Evolutionary conservation across 176 grass and related monocot species (phyloP).

Genomic region (Dendrocalamus sinicus): DNA sequence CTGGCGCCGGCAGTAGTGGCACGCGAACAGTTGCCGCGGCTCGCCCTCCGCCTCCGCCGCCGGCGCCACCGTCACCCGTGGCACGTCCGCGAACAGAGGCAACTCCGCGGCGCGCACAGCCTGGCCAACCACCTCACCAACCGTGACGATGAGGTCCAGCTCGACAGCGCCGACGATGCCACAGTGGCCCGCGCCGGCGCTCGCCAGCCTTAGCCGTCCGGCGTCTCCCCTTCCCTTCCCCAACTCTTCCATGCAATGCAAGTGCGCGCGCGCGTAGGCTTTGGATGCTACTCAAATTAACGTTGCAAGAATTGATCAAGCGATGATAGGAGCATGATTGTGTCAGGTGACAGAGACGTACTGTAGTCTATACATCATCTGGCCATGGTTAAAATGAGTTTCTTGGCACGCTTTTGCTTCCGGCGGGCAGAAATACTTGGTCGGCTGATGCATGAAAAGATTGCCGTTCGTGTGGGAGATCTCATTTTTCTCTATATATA

Average conservation of each 20-base stretch:
- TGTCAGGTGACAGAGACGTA: conserved; percentile 41
- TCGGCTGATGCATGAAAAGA: conserved; percentile 39
- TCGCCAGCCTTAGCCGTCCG: background rate
- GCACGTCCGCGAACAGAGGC: background rate
- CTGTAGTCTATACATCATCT: conserved; percentile 3
- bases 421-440: background rate
- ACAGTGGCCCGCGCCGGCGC: background rate
- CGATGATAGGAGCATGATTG: background rate
- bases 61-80: background rate
- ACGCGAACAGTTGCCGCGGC: conserved; percentile 60
- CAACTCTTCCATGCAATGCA: background rate
- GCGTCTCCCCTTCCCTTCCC: conserved; percentile 1
- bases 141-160: conserved; percentile 57
- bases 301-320: conserved; percentile 4
- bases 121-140: background rate
- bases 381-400: background rate
- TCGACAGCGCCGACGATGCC: background rate
- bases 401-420: conserved; percentile 19
- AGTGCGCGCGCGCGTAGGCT: background rate
- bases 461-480: conserved; percentile 39
- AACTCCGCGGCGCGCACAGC: background rate
- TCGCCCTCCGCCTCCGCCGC: background rate
- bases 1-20: conserved; percentile 60
- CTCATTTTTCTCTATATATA: background rate
- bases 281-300: background rate